Evolutionary conservation across 805 yeast species (phyloP).

Genomic region (Sungouiozyma intestinalis): DNA sequence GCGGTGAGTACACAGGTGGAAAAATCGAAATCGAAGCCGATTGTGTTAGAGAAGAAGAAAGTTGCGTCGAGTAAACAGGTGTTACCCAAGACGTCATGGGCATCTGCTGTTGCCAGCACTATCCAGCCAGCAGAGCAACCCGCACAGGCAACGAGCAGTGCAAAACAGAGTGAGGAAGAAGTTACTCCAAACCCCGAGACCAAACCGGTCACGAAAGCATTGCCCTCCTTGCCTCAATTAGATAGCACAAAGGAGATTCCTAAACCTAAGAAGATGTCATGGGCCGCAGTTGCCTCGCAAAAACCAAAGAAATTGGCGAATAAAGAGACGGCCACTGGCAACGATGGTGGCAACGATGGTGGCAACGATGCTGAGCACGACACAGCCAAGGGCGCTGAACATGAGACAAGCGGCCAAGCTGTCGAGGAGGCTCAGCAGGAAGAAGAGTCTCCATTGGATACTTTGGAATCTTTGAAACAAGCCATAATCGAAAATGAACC

Average conservation of each 20-base stretch:
- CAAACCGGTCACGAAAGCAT: not conserved
- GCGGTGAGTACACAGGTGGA: not conserved
- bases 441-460: conserved; percentile 14
- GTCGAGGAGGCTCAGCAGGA: too few species aligned
- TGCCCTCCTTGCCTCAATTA: conserved; percentile 6
- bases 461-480: conserved; percentile 25
- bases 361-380: not conserved
- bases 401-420: not conserved
- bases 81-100: conserved; percentile 28
- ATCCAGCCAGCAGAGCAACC: conserved; percentile 25
- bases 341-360: not conserved
- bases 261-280: conserved; percentile 34
- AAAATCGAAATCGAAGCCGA: not conserved
- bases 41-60: conserved; percentile 13
- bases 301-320: conserved; percentile 15
- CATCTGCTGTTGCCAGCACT: conserved; percentile 25
- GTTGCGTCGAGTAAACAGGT: conserved; percentile 18
- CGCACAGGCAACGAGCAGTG: conserved; percentile 10
- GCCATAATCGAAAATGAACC: conserved; percentile 14
- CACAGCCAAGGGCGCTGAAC: too few species aligned
- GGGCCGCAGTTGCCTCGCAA: conserved; percentile 64
- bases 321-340: too few species aligned
- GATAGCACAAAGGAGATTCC: conserved; percentile 4
- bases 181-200: too few species aligned
- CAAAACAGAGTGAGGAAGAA: conserved; percentile 13